phyloP scores from a whole-genome alignment of 164 flowering plant species.

The Macadamia tetraphylla region DNA sequence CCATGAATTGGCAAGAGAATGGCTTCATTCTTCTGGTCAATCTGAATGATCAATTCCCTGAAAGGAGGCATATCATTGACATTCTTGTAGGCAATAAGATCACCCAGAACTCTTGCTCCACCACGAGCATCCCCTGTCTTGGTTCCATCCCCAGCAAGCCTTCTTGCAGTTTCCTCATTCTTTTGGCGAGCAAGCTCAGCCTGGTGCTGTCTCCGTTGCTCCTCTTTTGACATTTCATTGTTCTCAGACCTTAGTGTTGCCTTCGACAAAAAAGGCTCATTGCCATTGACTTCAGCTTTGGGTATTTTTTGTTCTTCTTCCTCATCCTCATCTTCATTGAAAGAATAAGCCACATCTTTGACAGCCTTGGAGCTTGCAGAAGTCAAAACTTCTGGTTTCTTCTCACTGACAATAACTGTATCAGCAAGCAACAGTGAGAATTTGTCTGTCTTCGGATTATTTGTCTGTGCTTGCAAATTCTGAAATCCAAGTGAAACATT shows the following conservation, averaged over 20 bases:
- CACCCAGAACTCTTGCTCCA: constrained; percentile 28
- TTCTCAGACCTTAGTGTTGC: constrained; percentile 64
- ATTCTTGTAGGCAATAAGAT: constrained; percentile 61
- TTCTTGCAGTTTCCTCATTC: constrained; percentile 76
- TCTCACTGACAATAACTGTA: constrained; percentile 51
- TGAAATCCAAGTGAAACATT: constrained; percentile 80
- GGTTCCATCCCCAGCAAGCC: constrained; percentile 65
- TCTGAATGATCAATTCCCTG: constrained; percentile 61
- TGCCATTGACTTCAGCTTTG: constrained; percentile 26
- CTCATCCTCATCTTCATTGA: constrained; percentile 61
- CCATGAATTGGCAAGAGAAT: constrained; percentile 72
- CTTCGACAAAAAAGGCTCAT: constrained; percentile 31
- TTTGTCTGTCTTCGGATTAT: constrained; percentile 41
- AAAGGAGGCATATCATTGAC: constrained; percentile 57
- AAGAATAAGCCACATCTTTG: constrained; percentile 72
- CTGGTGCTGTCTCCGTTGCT: constrained; percentile 71
- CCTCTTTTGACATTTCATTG: constrained; percentile 71
- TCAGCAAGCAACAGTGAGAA: constrained; percentile 66
- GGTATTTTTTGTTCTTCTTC: constrained; percentile 34
- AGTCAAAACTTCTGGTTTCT: constrained; percentile 44
- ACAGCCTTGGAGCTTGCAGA: constrained; percentile 48
- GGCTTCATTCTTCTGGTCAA: constrained; percentile 81
- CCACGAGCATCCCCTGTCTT: constrained; percentile 26
- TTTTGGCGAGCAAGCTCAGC: constrained; percentile 82
- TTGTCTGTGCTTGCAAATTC: constrained; percentile 43